A percentile compares a stretch with the other conserved stretches of the same genome.
Evolutionary conservation across 371 early-diverging fungal species (phyloP).

Genomic region (Syncephalastrum racemosum): DNA sequence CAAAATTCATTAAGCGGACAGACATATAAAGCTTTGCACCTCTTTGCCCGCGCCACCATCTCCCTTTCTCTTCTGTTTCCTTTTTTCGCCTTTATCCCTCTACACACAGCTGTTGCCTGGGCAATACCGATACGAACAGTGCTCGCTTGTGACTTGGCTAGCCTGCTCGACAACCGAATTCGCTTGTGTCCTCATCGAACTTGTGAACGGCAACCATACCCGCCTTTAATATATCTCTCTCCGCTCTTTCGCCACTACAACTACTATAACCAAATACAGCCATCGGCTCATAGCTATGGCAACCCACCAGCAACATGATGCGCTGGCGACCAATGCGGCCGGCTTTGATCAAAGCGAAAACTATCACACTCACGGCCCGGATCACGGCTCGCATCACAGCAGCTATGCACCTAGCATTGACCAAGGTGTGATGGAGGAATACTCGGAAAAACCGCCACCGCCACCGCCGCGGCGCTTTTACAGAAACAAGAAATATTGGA

Average conservation of each 20-base stretch:
- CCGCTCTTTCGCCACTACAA: conserved; percentile 2
- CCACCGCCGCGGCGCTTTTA: conserved; percentile 37
- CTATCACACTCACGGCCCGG: neutral
- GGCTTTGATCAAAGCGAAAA: neutral
- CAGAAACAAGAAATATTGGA: conserved; percentile 52
- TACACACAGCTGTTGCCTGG: neutral
- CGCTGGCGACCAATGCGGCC: neutral
- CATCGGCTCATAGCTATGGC: neutral
- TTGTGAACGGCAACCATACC: neutral
- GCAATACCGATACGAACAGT: no score
- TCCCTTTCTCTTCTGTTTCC: conserved; percentile 5
- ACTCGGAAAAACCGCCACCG: conserved; percentile 27
- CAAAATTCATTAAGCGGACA: neutral
- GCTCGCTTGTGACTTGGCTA: no score
- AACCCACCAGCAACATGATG: neutral
- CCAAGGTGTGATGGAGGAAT: conserved; percentile 25
- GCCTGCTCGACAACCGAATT: no score
- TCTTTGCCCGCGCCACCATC: conserved; percentile 5
- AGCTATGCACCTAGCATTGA: conserved; percentile 9
- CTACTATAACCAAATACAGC: neutral
- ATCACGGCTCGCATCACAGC: neutral
- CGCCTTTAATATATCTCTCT: conserved; percentile 3
- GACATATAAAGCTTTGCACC: conserved; percentile 5
- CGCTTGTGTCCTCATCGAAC: no score
- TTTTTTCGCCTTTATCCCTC: conserved; percentile 2